Base-by-base conservation (phyloP, 2,329 filamentous ascomycete genomes). In the Fusarium oxysporum region DNA sequence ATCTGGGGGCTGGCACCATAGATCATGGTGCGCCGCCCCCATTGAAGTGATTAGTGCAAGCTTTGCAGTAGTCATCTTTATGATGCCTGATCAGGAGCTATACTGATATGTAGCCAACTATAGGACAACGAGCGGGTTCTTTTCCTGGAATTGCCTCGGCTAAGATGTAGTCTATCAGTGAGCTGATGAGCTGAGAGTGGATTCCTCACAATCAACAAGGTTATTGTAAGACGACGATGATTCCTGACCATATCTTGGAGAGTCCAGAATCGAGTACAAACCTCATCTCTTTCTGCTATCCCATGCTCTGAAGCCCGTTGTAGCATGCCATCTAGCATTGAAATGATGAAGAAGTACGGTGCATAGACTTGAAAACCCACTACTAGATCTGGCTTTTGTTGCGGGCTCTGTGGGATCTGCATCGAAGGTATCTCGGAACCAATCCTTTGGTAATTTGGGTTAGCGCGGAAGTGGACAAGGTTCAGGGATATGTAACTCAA, bases 381-480 rank as follows among this genome's bases (percentile, higher is more conserved):
- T 28, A 28, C 23, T 38, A 21, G 19, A 25, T 28, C 38, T 40
- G 41, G 32, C 43, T 57, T 50, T 62, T 57, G 44, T 53, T 45
- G 21, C 35, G 32, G 51, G 40, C 23, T 62, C 28, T n/a, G 37
- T 47, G 43, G 57, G 51, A 70, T 73, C 63, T 74, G 58, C 53
- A 58, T 55, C 48, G 55, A 69, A 62, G 44, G 62, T 61, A 71
- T 44, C 41, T 74, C 53, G 45, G 71, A 74, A 74, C 76, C 76
- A 76, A 63, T 62, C 57, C 66, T 73, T 62, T 77, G 76, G 76
- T 38, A 69, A 64, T 69, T 47, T 45, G 45, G 65, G 65, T 61
- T 77, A 78, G 74, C 62, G 76, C 58, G 62, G 68, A 62, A 71
- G 51, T 30, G 21, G 51, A 43, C 67, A 77, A 64, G 74, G 76